Percentiles rank a stretch among this genome's conserved stretches.
Conservation (phyloP, 73 alveolate species). For the Uronychia binucleata region DNA sequence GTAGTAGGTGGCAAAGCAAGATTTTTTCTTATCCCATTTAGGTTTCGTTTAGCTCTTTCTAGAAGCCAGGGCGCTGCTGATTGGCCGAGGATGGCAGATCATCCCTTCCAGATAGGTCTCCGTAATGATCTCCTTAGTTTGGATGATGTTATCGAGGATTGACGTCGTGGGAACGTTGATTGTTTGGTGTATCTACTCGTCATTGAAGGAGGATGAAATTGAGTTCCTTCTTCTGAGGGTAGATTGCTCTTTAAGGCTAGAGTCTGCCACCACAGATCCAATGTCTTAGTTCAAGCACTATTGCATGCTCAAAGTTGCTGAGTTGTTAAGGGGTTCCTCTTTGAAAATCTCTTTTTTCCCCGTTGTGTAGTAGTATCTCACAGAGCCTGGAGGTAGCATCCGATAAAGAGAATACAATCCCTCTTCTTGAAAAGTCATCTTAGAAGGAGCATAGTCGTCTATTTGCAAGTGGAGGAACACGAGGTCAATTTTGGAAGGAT, state of each 20-base stretch:
- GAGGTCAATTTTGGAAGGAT: conserved; percentile 12
- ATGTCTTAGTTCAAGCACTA: too few species aligned
- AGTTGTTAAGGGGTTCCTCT: conserved; percentile 7
- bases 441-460: conserved; percentile 25
- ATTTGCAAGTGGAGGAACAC: conserved; percentile 51
- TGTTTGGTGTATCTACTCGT: too few species aligned
- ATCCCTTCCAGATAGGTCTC: neutral
- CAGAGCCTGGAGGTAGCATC: conserved; percentile 39
- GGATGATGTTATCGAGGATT: conserved; percentile 13
- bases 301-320: too few species aligned
- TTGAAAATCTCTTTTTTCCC: conserved; percentile 24
- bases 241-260: too few species aligned
- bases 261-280: too few species aligned
- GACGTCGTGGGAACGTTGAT: neutral
- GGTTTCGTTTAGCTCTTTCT: conserved; percentile 25
- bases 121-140: neutral
- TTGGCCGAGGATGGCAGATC: conserved; percentile 58
- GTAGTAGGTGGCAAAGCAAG: conserved; percentile 49
- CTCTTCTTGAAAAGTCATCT: conserved; percentile 18
- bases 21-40: conserved; percentile 67
- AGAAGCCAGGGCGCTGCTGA: conserved; percentile 4
- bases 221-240: too few species aligned
- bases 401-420: conserved; percentile 36
- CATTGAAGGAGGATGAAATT: too few species aligned
- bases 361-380: conserved; percentile 31